Evolutionary conservation across 2,329 filamentous ascomycete genomes (phyloP), one percentile per base, ranked within the genome.

Genomic region (Fusarium veterinarium): DNA sequence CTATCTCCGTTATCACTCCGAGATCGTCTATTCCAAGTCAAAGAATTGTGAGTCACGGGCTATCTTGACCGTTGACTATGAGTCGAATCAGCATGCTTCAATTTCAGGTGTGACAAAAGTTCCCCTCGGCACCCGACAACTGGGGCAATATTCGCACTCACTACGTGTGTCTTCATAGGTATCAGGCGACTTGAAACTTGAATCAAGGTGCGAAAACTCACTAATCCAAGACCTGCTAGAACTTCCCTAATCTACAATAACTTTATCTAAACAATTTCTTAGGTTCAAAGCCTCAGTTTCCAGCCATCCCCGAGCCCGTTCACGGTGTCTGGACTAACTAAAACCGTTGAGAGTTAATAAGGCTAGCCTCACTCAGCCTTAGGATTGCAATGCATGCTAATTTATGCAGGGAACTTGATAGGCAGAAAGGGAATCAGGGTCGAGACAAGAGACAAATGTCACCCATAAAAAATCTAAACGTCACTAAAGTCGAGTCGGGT

Each of bases 381-480:
- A 40, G n/a, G 31, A 52, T 44, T 37, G 40, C 30, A 41, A 35
- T 55, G 35, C 64, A 61, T 62, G 41, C 58, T 52, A 30, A 40
- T 28, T 19, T 37, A 60, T 53, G 41, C 35, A 51, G 28, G 35
- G 33, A 33, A 48, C 28, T 41, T 33, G 31, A 48, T 67, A 60
- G 28, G 44, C 28, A 40, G 35, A 23, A n/a, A 38, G 30, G 13
- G n/a, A 33, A 35, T 55, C 17, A 55, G 48, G 46, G 48, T 42
- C 30, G 23, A 60, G 48, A 44, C 23, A 35, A 19, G n/a, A 33
- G 35, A 38, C 35, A 57, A 53, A 56, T 45, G 28, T 45, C 58
- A 45, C 33, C 62, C 55, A 51, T 38, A 66, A 64, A 73, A 71
- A 73, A 64, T 71, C 70, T 63, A 71, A 48, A 53, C 66, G 44